These are phyloP conservation scores for Colletotrichum acutatum DNA, from an alignment of 2,329 filamentous ascomycete species.

Conservation along the genomic window DNA sequence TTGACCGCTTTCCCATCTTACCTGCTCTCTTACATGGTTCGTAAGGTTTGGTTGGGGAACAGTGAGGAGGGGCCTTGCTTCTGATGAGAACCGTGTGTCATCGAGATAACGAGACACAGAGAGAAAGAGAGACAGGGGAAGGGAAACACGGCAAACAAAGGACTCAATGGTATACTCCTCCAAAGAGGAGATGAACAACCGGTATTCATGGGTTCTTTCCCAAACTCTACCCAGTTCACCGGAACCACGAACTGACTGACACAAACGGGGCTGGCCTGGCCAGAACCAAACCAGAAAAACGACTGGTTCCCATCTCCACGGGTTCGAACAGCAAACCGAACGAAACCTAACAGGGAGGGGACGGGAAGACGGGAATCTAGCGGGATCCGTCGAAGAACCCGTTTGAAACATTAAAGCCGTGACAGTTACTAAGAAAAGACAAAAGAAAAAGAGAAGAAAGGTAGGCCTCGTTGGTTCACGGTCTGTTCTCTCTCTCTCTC, in stretches of 20 bases:
- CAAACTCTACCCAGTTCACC: background rate
- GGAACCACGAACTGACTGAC: background rate
- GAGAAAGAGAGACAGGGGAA: no score
- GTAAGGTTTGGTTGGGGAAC: background rate
- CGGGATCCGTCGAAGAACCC: constrained; percentile 31
- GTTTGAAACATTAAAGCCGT: background rate
- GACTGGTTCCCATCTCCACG: background rate
- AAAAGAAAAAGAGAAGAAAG: background rate
- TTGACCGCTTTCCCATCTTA: background rate
- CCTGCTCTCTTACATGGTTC: background rate
- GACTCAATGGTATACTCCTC: no score
- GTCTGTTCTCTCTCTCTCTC: background rate
- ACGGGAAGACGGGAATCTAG: constrained; percentile 32
- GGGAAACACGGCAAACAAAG: no score
- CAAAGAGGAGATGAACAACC: no score
- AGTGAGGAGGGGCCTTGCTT: background rate
- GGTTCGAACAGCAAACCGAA: background rate
- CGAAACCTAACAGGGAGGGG: background rate
- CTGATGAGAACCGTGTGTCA: background rate
- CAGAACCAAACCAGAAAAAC: no score
- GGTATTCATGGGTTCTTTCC: no score
- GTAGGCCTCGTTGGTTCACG: background rate
- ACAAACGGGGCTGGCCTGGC: background rate
- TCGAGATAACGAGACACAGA: no score
- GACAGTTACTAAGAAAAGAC: background rate